Evolutionary conservation across 1,284 basidiomycete genomes (phyloP).

Genomic region (Fomitopsis palustris): DNA sequence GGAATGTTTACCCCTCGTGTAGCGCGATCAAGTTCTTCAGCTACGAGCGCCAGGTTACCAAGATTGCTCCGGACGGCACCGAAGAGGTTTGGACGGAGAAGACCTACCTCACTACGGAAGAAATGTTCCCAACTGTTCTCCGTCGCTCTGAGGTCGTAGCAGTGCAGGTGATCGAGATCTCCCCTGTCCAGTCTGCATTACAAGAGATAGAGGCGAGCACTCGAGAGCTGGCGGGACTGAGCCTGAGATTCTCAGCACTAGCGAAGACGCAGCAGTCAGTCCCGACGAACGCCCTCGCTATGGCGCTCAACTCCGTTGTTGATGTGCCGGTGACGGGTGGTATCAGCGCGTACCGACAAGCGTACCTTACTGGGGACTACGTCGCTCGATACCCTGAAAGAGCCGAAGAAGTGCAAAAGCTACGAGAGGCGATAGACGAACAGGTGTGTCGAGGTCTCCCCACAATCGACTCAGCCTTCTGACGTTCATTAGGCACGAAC

Average conservation of each 20-base stretch:
- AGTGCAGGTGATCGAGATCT: slow-evolving; percentile 74
- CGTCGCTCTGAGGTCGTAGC: slow-evolving; percentile 88
- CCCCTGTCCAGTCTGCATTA: slow-evolving; percentile 84
- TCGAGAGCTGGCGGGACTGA: slow-evolving; percentile 68
- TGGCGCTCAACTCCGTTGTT: slow-evolving; percentile 84
- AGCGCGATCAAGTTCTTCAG: slow-evolving; percentile 84
- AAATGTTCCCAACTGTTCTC: slow-evolving; percentile 89
- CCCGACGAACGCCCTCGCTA: slow-evolving; percentile 83
- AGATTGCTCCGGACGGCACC: slow-evolving; percentile 54
- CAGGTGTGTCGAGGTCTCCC: slow-evolving; percentile 50
- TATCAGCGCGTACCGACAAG: slow-evolving; percentile 72
- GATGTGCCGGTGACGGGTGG: slow-evolving; percentile 81
- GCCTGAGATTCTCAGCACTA: slow-evolving; percentile 72
- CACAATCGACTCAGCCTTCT: not conserved
- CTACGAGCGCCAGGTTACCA: slow-evolving; percentile 67
- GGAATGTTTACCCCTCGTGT: not conserved
- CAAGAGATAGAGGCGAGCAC: slow-evolving; percentile 78
- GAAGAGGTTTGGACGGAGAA: slow-evolving; percentile 89
- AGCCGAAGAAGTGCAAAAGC: slow-evolving; percentile 63
- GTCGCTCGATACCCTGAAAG: slow-evolving; percentile 68
- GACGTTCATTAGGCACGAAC: slow-evolving; percentile 55
- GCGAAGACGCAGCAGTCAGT: slow-evolving; percentile 72
- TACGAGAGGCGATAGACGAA: slow-evolving; percentile 76
- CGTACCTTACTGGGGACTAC: slow-evolving; percentile 77
- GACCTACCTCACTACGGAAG: slow-evolving; percentile 82